Base-by-base conservation (phyloP, 2,329 filamentous ascomycete species). In the Penicillium sp. region DNA sequence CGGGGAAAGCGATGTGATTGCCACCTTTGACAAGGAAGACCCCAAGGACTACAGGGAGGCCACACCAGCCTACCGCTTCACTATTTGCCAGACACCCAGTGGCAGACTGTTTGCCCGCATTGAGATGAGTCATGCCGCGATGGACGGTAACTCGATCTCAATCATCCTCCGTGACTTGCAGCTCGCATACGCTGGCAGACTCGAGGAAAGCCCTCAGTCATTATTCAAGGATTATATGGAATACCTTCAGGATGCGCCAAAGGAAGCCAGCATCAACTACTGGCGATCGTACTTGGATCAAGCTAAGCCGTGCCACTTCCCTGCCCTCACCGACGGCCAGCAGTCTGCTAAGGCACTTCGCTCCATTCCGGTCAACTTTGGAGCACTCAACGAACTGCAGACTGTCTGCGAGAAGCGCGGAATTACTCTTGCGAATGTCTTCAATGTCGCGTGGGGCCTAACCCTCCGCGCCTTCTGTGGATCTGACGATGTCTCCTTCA, bases 401-500 rank as follows among this genome's bases (percentile, higher is more conserved):
- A 54, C 23, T 0, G 67, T 73, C 10, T 83, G 80, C 59, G 76
- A 78, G 40, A 63, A 68, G 7, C 68, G 75, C 48, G 77, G 77
- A 4, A 70, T 82, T 19, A 84, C 81, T 0, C 55, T 82, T 2
- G 77, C 81, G 2, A 82, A 81, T 57, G 74, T 77, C 0, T 78
- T 93, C 3, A 89, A 96, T 71, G 87, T 89, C 4, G 80, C 87
- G 2, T 96, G 93, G 89, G 76, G 86, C 0, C 80, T 84, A 1
- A 85, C 86, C 0, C 75, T 96, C 1, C 81, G 83, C 19, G 78
- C 78, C 33, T 75, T 82, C 62, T 85, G 85, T 0, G 80, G 91
- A 8, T 91, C 91, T 0, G 77, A 94, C 19, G 83, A 97, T 15
- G 82, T 91, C 0, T 78, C 73, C 19, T 82, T 82, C 61, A 78